These are phyloP conservation scores for Hortaea werneckii DNA, from an alignment of 2,329 filamentous ascomycete species.

Conservation along the genomic window DNA sequence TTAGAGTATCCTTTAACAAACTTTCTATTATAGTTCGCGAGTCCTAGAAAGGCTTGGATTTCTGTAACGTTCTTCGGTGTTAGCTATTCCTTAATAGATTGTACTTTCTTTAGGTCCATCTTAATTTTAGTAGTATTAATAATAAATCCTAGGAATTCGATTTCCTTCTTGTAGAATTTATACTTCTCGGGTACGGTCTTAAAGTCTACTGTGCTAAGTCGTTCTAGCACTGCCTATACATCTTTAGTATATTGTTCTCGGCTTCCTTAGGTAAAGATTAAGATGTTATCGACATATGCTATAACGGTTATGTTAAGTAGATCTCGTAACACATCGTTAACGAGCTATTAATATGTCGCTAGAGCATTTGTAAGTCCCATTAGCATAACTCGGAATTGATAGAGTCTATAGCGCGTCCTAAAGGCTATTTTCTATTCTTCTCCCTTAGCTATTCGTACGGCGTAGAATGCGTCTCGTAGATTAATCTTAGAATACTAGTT, in stretches of 20 bases:
- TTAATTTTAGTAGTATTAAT: constrained; percentile 10
- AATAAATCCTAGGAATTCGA: too few relatives aligned
- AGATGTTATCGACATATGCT: constrained; percentile 20
- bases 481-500: constrained; percentile 16
- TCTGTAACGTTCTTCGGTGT: too few relatives aligned
- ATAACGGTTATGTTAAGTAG: constrained; percentile 15
- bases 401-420: constrained; percentile 13
- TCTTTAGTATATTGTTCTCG: constrained; percentile 16
- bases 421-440: constrained; percentile 19
- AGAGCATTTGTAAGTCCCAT: constrained; percentile 18
- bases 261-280: constrained; percentile 18
- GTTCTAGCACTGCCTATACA: constrained; percentile 16
- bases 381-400: constrained; percentile 17
- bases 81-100: too few relatives aligned
- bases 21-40: too few relatives aligned
- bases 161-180: too few relatives aligned
- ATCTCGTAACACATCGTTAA: constrained; percentile 17
- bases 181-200: not conserved
- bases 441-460: constrained; percentile 15
- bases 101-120: too few relatives aligned
- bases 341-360: constrained; percentile 15
- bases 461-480: constrained; percentile 16
- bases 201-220: constrained; percentile 12
- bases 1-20: too few relatives aligned
- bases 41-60: too few relatives aligned